Evolutionary conservation across 768 basidiomycete species (phyloP).

Genomic region (Agrocybe chaxingu): DNA sequence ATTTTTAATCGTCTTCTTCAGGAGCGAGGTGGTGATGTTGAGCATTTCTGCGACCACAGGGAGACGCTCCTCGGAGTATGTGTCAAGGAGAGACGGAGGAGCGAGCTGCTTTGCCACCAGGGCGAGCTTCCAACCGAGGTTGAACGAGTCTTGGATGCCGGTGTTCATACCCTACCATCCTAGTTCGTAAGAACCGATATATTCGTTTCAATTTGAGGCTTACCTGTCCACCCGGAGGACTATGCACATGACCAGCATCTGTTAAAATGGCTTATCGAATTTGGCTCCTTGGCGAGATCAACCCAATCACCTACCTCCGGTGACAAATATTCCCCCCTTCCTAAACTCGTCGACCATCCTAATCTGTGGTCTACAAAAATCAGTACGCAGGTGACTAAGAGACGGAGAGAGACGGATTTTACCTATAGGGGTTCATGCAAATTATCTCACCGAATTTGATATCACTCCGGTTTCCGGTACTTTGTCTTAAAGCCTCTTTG

Average conservation of each 20-base stretch:
- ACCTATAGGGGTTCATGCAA: constrained; percentile 28
- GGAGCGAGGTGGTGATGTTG: constrained; percentile 22
- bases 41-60: constrained; percentile 36
- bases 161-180: constrained; percentile 21
- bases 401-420: neutral
- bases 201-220: neutral
- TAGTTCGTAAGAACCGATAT: neutral
- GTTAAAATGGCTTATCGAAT: neutral
- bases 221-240: constrained; percentile 27
- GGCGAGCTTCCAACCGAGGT: constrained; percentile 32
- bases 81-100: constrained; percentile 21
- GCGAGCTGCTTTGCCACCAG: constrained; percentile 22
- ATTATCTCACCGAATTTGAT: constrained; percentile 23
- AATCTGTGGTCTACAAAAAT: constrained; percentile 9
- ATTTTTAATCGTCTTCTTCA: constrained; percentile 15
- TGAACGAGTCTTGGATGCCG: constrained; percentile 26
- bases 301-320: constrained; percentile 16
- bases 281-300: neutral
- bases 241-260: constrained; percentile 33
- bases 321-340: constrained; percentile 13
- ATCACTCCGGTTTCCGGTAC: constrained; percentile 18
- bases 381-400: neutral
- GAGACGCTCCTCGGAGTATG: constrained; percentile 27
- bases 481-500: constrained; percentile 16
- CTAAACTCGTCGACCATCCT: constrained; percentile 14